phyloP scores from a whole-genome alignment of 306 rosid genomes.

The Fragaria ananassa region DNA sequence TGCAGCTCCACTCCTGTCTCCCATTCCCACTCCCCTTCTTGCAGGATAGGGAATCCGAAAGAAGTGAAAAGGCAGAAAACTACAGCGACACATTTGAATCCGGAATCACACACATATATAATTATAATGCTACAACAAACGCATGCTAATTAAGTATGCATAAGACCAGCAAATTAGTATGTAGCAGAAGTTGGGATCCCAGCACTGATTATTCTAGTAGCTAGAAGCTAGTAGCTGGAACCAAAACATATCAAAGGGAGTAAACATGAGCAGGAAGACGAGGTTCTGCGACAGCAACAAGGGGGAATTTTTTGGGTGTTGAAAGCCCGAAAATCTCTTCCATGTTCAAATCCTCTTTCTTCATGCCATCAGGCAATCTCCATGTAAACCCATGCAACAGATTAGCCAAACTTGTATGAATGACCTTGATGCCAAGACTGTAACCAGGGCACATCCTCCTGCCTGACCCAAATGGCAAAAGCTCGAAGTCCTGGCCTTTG shows the following conservation, averaged over 20 bases:
- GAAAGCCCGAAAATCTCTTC: constrained; percentile 70
- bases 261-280: constrained; percentile 60
- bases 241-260: constrained; percentile 9
- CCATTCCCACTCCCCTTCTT: no score
- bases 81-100: background rate
- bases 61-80: background rate
- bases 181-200: background rate
- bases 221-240: background rate
- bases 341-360: constrained; percentile 60
- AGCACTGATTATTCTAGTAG: background rate
- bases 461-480: constrained; percentile 86
- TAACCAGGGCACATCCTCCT: constrained; percentile 91
- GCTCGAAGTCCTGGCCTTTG: constrained; percentile 64
- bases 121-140: background rate
- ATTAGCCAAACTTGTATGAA: constrained; percentile 72
- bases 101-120: background rate
- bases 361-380: constrained; percentile 42
- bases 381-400: constrained; percentile 79
- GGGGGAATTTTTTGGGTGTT: constrained; percentile 54
- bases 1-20: background rate
- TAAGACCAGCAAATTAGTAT: background rate
- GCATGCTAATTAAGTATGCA: background rate
- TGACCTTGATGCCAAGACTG: constrained; percentile 68
- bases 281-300: constrained; percentile 42
- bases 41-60: background rate